These are phyloP conservation scores for Pulveroboletus frians DNA, from an alignment of 768 basidiomycete species.

Conservation along the genomic window DNA sequence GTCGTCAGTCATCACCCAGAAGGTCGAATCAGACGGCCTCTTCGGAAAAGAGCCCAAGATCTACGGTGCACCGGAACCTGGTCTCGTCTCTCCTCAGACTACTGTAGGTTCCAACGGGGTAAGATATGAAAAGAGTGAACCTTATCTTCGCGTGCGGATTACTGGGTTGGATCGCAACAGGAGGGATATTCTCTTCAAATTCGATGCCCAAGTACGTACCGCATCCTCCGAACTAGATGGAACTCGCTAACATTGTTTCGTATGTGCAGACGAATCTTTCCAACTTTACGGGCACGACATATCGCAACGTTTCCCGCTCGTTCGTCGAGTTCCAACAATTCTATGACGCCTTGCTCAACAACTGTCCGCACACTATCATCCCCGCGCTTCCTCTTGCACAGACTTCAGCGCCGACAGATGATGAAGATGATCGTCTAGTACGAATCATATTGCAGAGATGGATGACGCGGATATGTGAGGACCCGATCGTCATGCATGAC, in stretches of 20 bases:
- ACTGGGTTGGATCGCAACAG: constrained; percentile 91
- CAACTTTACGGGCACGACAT: constrained; percentile 83
- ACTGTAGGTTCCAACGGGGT: constrained; percentile 63
- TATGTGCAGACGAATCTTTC: constrained; percentile 78
- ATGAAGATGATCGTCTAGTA: constrained; percentile 96
- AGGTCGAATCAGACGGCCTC: constrained; percentile 48
- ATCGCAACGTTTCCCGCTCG: constrained; percentile 91
- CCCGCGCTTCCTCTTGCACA: constrained; percentile 95
- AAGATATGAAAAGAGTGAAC: constrained; percentile 70
- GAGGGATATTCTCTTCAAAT: constrained; percentile 87
- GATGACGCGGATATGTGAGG: constrained; percentile 90
- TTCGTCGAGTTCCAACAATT: constrained; percentile 94
- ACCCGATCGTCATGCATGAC: constrained; percentile 80
- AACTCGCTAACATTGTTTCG: constrained; percentile 1
- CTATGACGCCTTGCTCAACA: constrained; percentile 83
- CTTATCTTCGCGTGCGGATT: constrained; percentile 85
- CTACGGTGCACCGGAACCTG: constrained; percentile 80
- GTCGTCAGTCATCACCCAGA: constrained; percentile 44
- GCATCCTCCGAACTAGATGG: background rate
- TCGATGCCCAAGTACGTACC: constrained; percentile 82
- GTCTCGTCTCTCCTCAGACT: constrained; percentile 71
- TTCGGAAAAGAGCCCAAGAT: constrained; percentile 82
- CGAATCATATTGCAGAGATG: constrained; percentile 93
- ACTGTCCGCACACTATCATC: constrained; percentile 93
- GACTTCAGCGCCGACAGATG: constrained; percentile 94